Conservation (phyloP, 768 basidiomycete species). For the Gyrodon lividus region DNA sequence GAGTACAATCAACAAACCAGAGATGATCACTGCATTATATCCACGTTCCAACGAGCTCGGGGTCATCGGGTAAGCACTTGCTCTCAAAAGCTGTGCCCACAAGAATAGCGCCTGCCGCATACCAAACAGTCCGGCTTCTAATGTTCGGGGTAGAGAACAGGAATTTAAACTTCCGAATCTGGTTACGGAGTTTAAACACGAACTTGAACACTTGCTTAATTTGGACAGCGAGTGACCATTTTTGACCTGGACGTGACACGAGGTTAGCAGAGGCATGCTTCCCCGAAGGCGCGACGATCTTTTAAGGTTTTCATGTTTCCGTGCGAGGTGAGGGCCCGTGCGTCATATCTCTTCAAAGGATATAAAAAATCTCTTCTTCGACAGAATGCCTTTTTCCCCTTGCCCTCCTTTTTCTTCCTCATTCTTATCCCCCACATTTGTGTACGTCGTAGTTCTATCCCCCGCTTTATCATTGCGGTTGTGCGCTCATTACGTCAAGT, state of each 20-base stretch:
- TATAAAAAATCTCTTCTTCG: conserved; percentile 23
- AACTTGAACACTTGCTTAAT: conserved; percentile 30
- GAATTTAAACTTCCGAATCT: background rate
- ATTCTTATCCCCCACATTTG: conserved; percentile 10
- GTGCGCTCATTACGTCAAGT: conserved; percentile 23
- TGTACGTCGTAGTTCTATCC: conserved; percentile 18
- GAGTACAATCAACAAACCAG: too few species aligned
- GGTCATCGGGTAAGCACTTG: too few species aligned
- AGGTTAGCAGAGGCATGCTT: conserved; percentile 23
- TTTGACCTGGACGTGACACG: conserved; percentile 10
- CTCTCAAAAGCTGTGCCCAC: too few species aligned
- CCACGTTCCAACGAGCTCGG: too few species aligned
- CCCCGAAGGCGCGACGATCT: conserved; percentile 19
- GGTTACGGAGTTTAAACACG: conserved; percentile 15
- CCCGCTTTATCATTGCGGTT: conserved; percentile 8
- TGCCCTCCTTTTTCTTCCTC: conserved; percentile 10
- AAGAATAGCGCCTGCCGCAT: too few species aligned
- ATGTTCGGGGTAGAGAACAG: too few species aligned
- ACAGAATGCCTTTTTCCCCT: conserved; percentile 8
- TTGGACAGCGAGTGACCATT: conserved; percentile 15
- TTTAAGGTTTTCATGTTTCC: conserved; percentile 19
- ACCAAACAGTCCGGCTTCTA: too few species aligned
- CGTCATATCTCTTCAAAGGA: conserved; percentile 20
- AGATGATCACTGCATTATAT: too few species aligned
- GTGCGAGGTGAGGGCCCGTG: conserved; percentile 26